Evolutionary conservation across 129 eudicot genomes (phyloP).

Genomic region (Arctium lappa): DNA sequence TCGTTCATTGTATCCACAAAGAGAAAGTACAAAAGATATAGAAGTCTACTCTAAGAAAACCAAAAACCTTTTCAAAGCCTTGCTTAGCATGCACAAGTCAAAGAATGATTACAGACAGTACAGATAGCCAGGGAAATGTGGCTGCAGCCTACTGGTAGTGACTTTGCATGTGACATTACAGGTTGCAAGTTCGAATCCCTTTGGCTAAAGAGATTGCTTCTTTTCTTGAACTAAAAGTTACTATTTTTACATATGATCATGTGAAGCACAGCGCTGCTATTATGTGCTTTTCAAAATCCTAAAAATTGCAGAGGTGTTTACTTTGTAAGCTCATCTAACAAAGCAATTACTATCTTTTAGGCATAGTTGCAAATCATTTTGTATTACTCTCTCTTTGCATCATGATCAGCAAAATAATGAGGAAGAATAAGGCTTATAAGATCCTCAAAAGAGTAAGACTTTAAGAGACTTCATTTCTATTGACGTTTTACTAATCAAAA

Average conservation of each 20-base stretch:
- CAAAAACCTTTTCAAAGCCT: slow-evolving; percentile 51
- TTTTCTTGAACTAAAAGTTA: slow-evolving; percentile 3
- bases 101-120: slow-evolving; percentile 33
- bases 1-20: slow-evolving; percentile 34
- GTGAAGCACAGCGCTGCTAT: slow-evolving; percentile 5
- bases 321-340: background rate
- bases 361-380: background rate
- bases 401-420: background rate
- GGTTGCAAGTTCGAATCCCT: too few relatives aligned
- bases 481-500: background rate
- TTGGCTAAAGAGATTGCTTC: background rate
- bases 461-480: background rate
- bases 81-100: slow-evolving; percentile 55
- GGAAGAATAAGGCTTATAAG: background rate
- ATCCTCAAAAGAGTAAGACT: slow-evolving; percentile 5
- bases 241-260: slow-evolving; percentile 2
- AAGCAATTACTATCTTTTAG: background rate
- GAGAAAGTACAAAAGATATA: slow-evolving; percentile 38
- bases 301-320: slow-evolving; percentile 9
- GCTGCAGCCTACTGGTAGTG: background rate
- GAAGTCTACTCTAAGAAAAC: slow-evolving; percentile 54
- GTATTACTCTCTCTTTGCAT: background rate
- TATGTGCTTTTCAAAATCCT: background rate
- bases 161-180: background rate
- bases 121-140: slow-evolving; percentile 5